A percentile compares a stretch with the other conserved stretches of the same genome.
Evolutionary conservation across 768 basidiomycete species (phyloP).

Genomic region (Auricularia sp.): DNA sequence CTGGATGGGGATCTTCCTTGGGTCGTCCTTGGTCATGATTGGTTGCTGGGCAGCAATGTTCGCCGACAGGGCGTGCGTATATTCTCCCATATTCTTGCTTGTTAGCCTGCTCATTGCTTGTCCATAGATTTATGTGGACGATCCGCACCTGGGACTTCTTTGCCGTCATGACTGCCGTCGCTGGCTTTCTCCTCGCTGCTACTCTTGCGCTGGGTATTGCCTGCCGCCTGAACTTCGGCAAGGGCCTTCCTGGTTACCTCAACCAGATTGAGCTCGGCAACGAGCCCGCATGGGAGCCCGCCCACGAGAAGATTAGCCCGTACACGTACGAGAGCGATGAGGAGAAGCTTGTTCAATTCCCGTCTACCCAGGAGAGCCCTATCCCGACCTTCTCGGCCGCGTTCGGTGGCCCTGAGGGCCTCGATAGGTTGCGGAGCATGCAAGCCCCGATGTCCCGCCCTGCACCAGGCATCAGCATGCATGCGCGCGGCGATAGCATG

Average conservation of each 20-base stretch:
- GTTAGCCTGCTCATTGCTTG: slow-evolving; percentile 28
- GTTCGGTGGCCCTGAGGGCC: slow-evolving; percentile 15
- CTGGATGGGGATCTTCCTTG: slow-evolving; percentile 54
- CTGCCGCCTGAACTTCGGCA: slow-evolving; percentile 68
- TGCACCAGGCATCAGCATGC: background rate
- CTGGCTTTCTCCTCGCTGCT: slow-evolving; percentile 44
- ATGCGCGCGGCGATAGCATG: background rate
- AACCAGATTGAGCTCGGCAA: slow-evolving; percentile 41
- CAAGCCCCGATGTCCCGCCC: background rate
- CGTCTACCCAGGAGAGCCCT: slow-evolving; percentile 32
- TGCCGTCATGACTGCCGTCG: slow-evolving; percentile 46
- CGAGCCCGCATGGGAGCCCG: slow-evolving; percentile 20
- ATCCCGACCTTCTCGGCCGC: slow-evolving; percentile 44
- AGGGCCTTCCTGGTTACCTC: slow-evolving; percentile 56
- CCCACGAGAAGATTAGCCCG: slow-evolving; percentile 27
- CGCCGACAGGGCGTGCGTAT: slow-evolving; percentile 25
- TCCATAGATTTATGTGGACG: slow-evolving; percentile 46
- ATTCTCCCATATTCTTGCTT: background rate
- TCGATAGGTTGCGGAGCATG: background rate
- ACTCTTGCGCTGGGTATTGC: slow-evolving; percentile 52
- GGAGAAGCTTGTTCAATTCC: slow-evolving; percentile 50
- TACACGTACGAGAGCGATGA: slow-evolving; percentile 11
- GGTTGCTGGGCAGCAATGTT: slow-evolving; percentile 68
- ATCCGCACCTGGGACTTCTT: slow-evolving; percentile 70
- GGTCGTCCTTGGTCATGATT: slow-evolving; percentile 49